Evolutionary conservation across 1,284 basidiomycete species (phyloP), one percentile per base, ranked within the genome.

Genomic region (Phaffia rhodozyma): DNA sequence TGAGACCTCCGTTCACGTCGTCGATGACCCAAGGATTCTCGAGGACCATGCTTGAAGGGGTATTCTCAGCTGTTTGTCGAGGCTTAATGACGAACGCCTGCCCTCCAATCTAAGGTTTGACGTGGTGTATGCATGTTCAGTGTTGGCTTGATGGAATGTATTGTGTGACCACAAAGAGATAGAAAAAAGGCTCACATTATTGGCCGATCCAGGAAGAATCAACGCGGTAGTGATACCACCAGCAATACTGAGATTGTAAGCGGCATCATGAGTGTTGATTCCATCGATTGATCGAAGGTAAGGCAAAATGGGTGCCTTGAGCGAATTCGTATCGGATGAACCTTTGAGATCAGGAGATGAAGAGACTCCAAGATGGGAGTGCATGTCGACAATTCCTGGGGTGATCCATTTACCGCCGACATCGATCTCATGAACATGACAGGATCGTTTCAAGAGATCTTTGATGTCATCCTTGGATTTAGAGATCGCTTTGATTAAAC

Each of bases 341-440:
- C 85, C 85, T 27, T 70, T 67, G 30, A 84, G 75, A 21, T 76
- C 70, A 0, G 89, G 89, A 1, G 81, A 72, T 60, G 84, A 80
- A 67, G 83, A 74, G 7, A 91, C 76, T 1, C 87, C 89, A 25
- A 90, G 74, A 71, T 91, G 89, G 1, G 86, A 87, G 74, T 93
- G 85, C 66, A 90, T 76, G 71, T 90, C 87, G 49, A 72, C 63
- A 58, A 70, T 67, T 69, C 77, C 77, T 18, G 78, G 78, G 0
- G 78, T 78, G 25, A 79, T 71, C 77, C 78, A 80, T 23, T 75
- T 75, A 2, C 80, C 78, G 32, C 72, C 53, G 0, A 78, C 72
- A 11, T 80, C 71, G 23, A 77, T 69, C 52, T 73, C 71, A 7
- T 77, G 72, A 1, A 67, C 67, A 34, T 69, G 62, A 29, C 66